Conservation (phyloP, 345 rosid genomes). For the Linum lewisii region DNA sequence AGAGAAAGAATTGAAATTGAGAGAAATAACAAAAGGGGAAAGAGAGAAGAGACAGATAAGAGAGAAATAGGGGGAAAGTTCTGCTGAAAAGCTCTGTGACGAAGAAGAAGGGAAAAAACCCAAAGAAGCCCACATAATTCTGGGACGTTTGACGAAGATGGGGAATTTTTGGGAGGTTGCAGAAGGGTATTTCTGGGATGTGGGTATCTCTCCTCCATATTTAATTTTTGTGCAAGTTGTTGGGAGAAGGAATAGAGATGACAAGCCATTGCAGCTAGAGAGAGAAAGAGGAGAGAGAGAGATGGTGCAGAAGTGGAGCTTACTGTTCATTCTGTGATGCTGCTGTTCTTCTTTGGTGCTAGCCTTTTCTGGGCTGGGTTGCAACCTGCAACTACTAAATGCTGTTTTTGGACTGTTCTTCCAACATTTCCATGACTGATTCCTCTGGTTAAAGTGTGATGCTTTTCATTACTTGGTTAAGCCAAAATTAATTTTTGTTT, state of each 20-base stretch:
- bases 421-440: not conserved
- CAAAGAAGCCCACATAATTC: constrained; percentile 78
- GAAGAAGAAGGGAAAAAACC: constrained; percentile 56
- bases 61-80: constrained; percentile 34
- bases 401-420: not conserved
- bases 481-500: too few relatives aligned
- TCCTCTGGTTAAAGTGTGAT: too few relatives aligned
- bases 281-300: constrained; percentile 15
- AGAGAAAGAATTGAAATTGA: not conserved
- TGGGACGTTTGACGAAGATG: constrained; percentile 20
- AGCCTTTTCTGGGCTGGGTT: not conserved
- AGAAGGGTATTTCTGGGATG: constrained; percentile 57
- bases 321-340: not conserved
- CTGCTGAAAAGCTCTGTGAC: constrained; percentile 64
- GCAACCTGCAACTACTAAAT: not conserved
- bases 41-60: constrained; percentile 8
- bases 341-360: not conserved
- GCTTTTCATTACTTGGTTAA: too few relatives aligned
- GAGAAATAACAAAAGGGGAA: constrained; percentile 7
- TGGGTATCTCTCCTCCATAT: not conserved
- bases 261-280: constrained; percentile 25
- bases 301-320: constrained; percentile 14
- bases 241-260: constrained; percentile 8
- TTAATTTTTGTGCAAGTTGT: not conserved
- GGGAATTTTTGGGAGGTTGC: constrained; percentile 53